A percentile compares a stretch with the other conserved stretches of the same genome.
Evolutionary conservation across 805 yeast genomes (phyloP).

Genomic region (Yarrowia yakushimensis): DNA sequence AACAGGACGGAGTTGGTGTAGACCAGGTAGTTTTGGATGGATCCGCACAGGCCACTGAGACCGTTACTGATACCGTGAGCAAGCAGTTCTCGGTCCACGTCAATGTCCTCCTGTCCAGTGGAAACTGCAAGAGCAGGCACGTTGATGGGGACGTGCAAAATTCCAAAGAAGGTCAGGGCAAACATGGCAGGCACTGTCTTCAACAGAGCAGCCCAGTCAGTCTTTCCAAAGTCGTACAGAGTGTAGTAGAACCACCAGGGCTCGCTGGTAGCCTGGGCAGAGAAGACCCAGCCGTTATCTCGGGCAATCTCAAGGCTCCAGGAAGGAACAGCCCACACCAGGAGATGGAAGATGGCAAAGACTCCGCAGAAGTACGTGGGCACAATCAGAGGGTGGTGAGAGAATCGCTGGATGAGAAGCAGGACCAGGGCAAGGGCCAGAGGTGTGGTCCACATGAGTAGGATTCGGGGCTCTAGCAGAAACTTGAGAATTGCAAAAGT

Average conservation of each 20-base stretch:
- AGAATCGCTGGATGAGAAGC: constrained; percentile 58
- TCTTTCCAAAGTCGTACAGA: constrained; percentile 62
- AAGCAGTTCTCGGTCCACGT: constrained; percentile 86
- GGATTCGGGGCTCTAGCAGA: constrained; percentile 36
- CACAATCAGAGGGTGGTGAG: constrained; percentile 67
- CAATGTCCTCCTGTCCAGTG: constrained; percentile 69
- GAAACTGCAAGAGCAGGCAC: constrained; percentile 96
- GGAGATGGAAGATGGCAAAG: constrained; percentile 63
- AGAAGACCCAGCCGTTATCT: constrained; percentile 80
- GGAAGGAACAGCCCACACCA: constrained; percentile 61
- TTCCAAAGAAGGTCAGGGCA: constrained; percentile 93
- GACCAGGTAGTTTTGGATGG: constrained; percentile 91
- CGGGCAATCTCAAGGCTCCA: constrained; percentile 63
- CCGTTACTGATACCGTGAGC: constrained; percentile 94
- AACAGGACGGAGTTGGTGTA: constrained; percentile 91
- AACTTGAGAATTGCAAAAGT: constrained; percentile 46
- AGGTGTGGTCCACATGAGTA: constrained; percentile 72
- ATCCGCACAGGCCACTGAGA: constrained; percentile 76
- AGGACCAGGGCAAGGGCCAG: constrained; percentile 58
- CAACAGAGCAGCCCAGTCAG: constrained; percentile 69
- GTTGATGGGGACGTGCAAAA: constrained; percentile 93
- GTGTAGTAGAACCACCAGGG: constrained; percentile 89
- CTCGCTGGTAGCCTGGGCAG: constrained; percentile 55
- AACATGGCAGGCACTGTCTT: constrained; percentile 86
- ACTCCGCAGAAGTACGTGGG: constrained; percentile 77